Base-by-base conservation (phyloP, 768 basidiomycete genomes). In the Termitomyces sp. region DNA sequence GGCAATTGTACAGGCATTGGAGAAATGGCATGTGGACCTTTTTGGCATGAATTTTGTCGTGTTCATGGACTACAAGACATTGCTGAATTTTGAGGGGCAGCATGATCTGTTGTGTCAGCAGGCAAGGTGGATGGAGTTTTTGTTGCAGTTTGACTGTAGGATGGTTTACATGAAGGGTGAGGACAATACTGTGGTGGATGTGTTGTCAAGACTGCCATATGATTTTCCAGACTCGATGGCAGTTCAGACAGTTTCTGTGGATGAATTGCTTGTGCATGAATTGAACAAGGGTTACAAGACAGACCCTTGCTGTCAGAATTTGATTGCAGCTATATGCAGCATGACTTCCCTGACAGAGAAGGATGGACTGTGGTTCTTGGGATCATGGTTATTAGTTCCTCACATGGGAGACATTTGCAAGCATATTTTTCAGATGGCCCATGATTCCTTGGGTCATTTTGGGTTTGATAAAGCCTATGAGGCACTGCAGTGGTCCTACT, bases 121-220 rank as follows among this genome's bases (percentile, higher is more conserved):
- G 14, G 36, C 36, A 16, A 4, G 36, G 3, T 43, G 42, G 20
- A 43, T 43, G 22, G 20, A 43, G 12, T 22, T 43, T 10, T 7
- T 43, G 0, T 20, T 22, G 1, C 71, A 78, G n/a, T 78, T 68
- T 51, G 68, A 78, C 33, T 68, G 66, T 48, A 34, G 58, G 0
- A 71, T 79, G n/a, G 51, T 62, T 0, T 79, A 79, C 53, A 53
- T 78, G 0, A 49, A 55, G 1, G 78, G 76, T 0, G 61, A 71
- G 9, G 62, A 71, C 10, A 77, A 79, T 57, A 59, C 58, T 2
- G 67, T 67, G 0, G 71, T 74, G 0, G 75, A 80, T 55, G 68
- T 73, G 0, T 59, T 79, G 1, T 76, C 71, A 0, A 58, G 70
- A 0, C 43, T 51, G 0, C 49, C 39, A 1, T 22, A 22, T 13